Evolutionary conservation across 495 filamentous ascomycete species (phyloP).

Genomic region (Neurospora sp.): DNA sequence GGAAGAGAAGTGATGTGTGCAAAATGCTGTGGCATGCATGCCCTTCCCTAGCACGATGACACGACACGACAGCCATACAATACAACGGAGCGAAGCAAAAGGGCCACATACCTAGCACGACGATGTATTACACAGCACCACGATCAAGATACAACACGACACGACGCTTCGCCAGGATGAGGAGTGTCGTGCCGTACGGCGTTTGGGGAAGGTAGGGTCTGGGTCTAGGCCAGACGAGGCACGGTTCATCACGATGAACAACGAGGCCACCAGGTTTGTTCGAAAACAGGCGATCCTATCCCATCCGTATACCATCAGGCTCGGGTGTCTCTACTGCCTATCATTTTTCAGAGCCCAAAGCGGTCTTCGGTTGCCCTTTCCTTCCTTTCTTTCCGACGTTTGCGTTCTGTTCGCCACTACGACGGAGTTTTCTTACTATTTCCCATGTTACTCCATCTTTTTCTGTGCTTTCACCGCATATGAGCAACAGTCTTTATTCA

Average conservation of each 20-base stretch:
- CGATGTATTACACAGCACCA: neutral
- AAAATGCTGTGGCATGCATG: neutral
- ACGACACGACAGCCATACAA: neutral
- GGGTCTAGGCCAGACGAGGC: neutral
- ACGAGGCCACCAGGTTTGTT: neutral
- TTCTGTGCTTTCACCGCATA: neutral
- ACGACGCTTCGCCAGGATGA: neutral
- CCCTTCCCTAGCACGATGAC: neutral
- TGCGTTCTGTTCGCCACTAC: neutral
- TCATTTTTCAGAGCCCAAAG: neutral
- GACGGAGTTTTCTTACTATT: neutral
- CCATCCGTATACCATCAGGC: neutral
- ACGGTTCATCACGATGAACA: neutral
- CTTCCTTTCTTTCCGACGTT: neutral
- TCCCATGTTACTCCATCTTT: neutral
- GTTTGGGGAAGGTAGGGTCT: neutral
- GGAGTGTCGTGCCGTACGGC: neutral
- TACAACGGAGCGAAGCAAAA: neutral
- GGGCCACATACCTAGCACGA: neutral
- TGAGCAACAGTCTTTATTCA: neutral
- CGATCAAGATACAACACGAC: neutral
- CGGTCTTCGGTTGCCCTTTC: neutral
- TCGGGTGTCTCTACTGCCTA: neutral
- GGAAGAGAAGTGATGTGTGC: neutral
- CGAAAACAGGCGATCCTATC: neutral